These are phyloP conservation scores for Metschnikowia similis DNA, from an alignment of 805 yeast genomes.

Conservation along the genomic window DNA sequence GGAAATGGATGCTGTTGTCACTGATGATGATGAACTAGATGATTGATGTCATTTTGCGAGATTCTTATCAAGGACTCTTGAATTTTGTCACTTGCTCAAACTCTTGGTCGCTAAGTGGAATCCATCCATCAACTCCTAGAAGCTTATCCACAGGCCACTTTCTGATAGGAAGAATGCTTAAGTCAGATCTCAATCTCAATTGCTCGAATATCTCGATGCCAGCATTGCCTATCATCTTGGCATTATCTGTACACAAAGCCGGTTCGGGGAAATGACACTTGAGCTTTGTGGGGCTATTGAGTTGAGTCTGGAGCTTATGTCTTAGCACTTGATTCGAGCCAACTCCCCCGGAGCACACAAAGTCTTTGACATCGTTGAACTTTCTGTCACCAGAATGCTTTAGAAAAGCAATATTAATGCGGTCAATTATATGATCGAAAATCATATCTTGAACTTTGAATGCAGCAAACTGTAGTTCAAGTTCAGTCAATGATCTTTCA, in stretches of 20 bases:
- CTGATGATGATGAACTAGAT: conserved; percentile 4
- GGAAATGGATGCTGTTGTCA: conserved; percentile 10
- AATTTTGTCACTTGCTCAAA: neutral
- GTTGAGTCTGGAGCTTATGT: conserved; percentile 37
- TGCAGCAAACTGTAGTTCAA: conserved; percentile 48
- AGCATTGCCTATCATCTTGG: conserved; percentile 97
- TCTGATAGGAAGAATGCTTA: conserved; percentile 59
- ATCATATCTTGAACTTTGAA: conserved; percentile 58
- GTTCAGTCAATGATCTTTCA: conserved; percentile 38
- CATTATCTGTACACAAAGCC: conserved; percentile 85
- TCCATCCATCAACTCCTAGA: conserved; percentile 51
- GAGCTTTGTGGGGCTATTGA: conserved; percentile 20
- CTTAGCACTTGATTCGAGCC: conserved; percentile 68
- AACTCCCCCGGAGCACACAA: conserved; percentile 93
- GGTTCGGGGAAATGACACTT: conserved; percentile 64
- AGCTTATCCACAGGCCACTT: conserved; percentile 77
- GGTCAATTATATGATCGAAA: conserved; percentile 68
- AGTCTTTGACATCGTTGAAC: conserved; percentile 42
- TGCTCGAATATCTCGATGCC: conserved; percentile 81
- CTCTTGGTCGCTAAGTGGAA: conserved; percentile 9
- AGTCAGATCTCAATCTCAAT: conserved; percentile 42
- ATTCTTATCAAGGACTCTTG: neutral
- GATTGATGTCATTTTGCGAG: neutral
- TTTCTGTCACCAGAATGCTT: conserved; percentile 27
- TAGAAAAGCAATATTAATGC: conserved; percentile 50